phyloP scores from a whole-genome alignment of 306 rosid genomes.

The Pterocarpus macrocarpus region DNA sequence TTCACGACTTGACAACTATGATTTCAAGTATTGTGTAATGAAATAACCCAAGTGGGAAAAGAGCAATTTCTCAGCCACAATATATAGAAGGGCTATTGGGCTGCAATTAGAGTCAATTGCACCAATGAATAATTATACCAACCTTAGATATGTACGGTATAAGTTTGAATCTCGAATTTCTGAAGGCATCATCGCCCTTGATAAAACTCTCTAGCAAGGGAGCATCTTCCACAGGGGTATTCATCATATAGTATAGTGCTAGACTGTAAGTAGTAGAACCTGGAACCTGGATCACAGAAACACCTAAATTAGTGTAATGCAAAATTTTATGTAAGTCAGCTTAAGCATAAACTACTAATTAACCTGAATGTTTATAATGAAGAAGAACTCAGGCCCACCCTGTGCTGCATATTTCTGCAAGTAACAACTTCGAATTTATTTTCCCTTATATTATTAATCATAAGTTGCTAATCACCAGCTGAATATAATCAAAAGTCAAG shows the following conservation, averaged over 20 bases:
- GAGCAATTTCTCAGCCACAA: slow-evolving; percentile 29
- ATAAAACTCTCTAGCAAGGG: slow-evolving; percentile 78
- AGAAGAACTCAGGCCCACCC: slow-evolving; percentile 90
- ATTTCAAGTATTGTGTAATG: too few species aligned
- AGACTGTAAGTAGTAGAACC: slow-evolving; percentile 80
- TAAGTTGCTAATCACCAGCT: slow-evolving; percentile 37
- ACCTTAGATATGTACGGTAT: slow-evolving; percentile 97
- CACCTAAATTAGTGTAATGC: slow-evolving; percentile 23
- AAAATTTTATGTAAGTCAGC: slow-evolving; percentile 27
- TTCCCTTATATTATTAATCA: slow-evolving; percentile 31
- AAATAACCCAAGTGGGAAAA: not conserved
- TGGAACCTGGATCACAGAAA: slow-evolving; percentile 68
- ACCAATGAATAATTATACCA: slow-evolving; percentile 12
- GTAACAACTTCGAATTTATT: slow-evolving; percentile 32
- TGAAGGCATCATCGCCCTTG: slow-evolving; percentile 81
- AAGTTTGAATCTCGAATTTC: slow-evolving; percentile 95
- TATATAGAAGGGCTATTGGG: not conserved
- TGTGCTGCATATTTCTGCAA: slow-evolving; percentile 83
- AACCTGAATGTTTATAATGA: slow-evolving; percentile 88
- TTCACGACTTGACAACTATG: too few species aligned
- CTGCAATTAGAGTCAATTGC: slow-evolving; percentile 37
- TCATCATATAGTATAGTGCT: slow-evolving; percentile 86
- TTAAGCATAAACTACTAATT: slow-evolving; percentile 15
- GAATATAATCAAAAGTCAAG: slow-evolving; percentile 31
- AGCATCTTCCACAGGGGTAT: slow-evolving; percentile 76